Base-by-base conservation (phyloP, 495 filamentous ascomycete genomes). In the Hypoxylon intermedium region DNA sequence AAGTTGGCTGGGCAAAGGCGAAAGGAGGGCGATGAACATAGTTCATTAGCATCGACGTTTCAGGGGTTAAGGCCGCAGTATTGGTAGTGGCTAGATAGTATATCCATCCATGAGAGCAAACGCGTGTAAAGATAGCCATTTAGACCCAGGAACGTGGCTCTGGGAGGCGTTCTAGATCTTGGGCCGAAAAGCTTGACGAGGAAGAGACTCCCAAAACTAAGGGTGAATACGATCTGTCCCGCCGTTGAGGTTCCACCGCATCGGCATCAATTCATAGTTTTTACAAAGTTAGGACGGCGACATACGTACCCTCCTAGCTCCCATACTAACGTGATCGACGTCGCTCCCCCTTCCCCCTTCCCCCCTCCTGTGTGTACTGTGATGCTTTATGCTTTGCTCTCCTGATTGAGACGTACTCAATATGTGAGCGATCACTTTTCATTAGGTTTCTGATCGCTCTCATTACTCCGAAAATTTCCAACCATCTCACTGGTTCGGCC, bases 11-110 rank as follows among this genome's bases (percentile, higher is more conserved):
- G 70, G 12, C 56, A 63, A 43, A 56, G 65, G 41, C 53, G 58
- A 36, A 72, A 65, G 49, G 67, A 70, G 2, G 58, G 60, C 6
- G 64, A 70, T 19, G 69, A 72, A 12, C 64, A 66, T 20, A 58
- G 37, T 41, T 65, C 68, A 15, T 21, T 72, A 36, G 47, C 64
- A 9, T 67, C 69, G 7, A 70, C 56, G 13, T 72, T 72, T 36
- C 59, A 65, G 20, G 69, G 69, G 18, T 40, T 72, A 43, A 63
- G 69, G n/a, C 69, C 69, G 37, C 64, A 69, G 36, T 72, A 72
- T 43, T 72, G 69, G 69, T 72, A 61, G 49, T 20, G 16, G 44
- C 45, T 54, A 21, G 24, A 7, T 7, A 26, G 24, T 26, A 7
- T 26, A 7, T 7, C 23, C 40, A 41, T 28, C 38, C 44, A n/a